Conservation (phyloP, 495 filamentous ascomycete species). For the Jackrogersella multiformis region DNA sequence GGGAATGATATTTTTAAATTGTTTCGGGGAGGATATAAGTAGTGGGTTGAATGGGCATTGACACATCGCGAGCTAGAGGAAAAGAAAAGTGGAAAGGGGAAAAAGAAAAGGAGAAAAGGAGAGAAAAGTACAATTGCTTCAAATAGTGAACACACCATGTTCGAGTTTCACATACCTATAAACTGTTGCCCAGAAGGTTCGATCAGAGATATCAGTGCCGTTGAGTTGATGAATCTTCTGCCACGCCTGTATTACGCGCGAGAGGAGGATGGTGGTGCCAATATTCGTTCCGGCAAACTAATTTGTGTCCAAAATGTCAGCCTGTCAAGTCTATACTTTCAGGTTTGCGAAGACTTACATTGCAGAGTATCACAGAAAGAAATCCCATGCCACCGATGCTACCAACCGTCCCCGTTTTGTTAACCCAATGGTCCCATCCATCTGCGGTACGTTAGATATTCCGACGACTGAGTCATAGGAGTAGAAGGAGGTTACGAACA, state of each 20-base stretch:
- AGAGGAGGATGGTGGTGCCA: conserved; percentile 73
- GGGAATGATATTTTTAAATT: too few species aligned
- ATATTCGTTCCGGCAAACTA: conserved; percentile 78
- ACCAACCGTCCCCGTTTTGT: conserved; percentile 69
- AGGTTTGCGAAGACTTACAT: conserved; percentile 58
- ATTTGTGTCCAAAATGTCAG: conserved; percentile 20
- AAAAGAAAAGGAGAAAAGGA: background rate
- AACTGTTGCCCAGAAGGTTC: conserved; percentile 72
- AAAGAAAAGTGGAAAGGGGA: too few species aligned
- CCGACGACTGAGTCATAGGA: too few species aligned
- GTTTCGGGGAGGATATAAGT: too few species aligned
- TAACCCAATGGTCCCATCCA: conserved; percentile 74
- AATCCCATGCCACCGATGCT: conserved; percentile 73
- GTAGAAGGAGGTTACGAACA: too few species aligned
- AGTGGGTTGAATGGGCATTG: too few species aligned
- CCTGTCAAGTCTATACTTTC: background rate
- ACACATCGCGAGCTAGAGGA: too few species aligned
- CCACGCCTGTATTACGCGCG: conserved; percentile 72
- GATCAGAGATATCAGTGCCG: conserved; percentile 57
- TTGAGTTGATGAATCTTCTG: conserved; percentile 60
- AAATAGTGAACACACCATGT: background rate
- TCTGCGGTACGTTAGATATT: too few species aligned
- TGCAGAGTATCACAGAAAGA: conserved; percentile 71
- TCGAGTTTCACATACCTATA: conserved; percentile 49
- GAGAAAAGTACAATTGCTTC: background rate